Evolutionary conservation across 2,329 filamentous ascomycete genomes (phyloP).

Genomic region (Aspergillus candidus): DNA sequence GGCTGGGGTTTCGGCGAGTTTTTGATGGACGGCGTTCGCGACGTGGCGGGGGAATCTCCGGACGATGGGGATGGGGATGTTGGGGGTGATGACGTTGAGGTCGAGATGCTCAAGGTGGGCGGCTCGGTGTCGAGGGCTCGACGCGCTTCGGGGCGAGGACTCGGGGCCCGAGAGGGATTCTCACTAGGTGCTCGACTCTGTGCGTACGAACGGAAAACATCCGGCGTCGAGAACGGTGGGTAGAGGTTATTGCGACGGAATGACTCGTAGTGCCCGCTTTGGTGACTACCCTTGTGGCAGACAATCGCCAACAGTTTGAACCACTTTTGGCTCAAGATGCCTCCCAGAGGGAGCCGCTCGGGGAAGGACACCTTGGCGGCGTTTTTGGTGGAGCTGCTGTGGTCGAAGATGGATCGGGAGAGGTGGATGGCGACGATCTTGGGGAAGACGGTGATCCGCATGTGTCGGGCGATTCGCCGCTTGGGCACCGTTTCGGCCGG

Average conservation of each 20-base stretch:
- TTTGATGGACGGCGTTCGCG: slow-evolving; percentile 10
- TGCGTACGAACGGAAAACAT: slow-evolving; percentile 68
- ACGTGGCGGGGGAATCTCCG: slow-evolving; percentile 14
- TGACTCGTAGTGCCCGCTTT: slow-evolving; percentile 95
- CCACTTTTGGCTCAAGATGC: slow-evolving; percentile 67
- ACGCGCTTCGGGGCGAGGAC: slow-evolving; percentile 38
- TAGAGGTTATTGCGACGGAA: slow-evolving; percentile 80
- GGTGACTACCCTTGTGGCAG: slow-evolving; percentile 90
- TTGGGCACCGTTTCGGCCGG: slow-evolving; percentile 69
- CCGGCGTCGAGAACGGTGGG: slow-evolving; percentile 74
- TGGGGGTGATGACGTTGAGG: slow-evolving; percentile 24
- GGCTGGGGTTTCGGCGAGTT: slow-evolving; percentile 8
- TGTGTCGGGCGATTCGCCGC: slow-evolving; percentile 78
- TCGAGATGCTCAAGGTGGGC: slow-evolving; percentile 25
- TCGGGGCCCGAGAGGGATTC: slow-evolving; percentile 35
- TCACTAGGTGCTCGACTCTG: slow-evolving; percentile 56
- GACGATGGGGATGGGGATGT: slow-evolving; percentile 27
- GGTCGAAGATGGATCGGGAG: slow-evolving; percentile 85
- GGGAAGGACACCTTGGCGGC: slow-evolving; percentile 90
- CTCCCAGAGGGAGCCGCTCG: slow-evolving; percentile 75
- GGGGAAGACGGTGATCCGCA: slow-evolving; percentile 79
- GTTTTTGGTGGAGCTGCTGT: slow-evolving; percentile 79
- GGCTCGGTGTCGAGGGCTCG: slow-evolving; percentile 25
- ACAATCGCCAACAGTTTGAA: slow-evolving; percentile 85
- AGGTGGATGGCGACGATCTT: slow-evolving; percentile 88